Evolutionary conservation across 257 asterid species (phyloP).

Genomic region (Nicotiana otophora): DNA sequence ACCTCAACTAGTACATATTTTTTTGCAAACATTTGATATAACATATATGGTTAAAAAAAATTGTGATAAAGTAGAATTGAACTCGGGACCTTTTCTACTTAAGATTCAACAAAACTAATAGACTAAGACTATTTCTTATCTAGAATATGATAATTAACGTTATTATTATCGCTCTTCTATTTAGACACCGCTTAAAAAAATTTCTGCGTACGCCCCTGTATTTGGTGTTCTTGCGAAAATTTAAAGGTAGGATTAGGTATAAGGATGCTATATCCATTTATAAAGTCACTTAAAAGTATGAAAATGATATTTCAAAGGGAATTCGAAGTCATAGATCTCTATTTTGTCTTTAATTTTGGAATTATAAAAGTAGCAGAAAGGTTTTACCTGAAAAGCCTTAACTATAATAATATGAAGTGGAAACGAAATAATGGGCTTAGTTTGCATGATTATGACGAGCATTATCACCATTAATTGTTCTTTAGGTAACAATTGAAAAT

Average conservation of each 20-base stretch:
- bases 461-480: neutral
- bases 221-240: neutral
- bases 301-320: neutral
- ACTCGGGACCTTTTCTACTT: too few species aligned
- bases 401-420: neutral
- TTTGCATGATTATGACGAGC: slow-evolving; percentile 7
- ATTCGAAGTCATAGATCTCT: neutral
- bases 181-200: too few species aligned
- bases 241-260: neutral
- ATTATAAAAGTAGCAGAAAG: neutral
- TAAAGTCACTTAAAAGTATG: neutral
- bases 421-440: slow-evolving; percentile 6
- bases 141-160: too few species aligned
- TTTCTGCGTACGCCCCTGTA: too few species aligned
- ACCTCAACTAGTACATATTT: too few species aligned
- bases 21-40: too few species aligned
- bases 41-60: too few species aligned
- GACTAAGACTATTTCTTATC: too few species aligned
- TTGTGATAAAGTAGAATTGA: too few species aligned
- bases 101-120: too few species aligned
- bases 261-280: neutral
- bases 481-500: neutral
- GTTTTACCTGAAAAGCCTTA: neutral
- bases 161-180: too few species aligned
- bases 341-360: neutral